phyloP scores from a whole-genome alignment of 768 basidiomycete genomes.

The Tephrocybe sp. region DNA sequence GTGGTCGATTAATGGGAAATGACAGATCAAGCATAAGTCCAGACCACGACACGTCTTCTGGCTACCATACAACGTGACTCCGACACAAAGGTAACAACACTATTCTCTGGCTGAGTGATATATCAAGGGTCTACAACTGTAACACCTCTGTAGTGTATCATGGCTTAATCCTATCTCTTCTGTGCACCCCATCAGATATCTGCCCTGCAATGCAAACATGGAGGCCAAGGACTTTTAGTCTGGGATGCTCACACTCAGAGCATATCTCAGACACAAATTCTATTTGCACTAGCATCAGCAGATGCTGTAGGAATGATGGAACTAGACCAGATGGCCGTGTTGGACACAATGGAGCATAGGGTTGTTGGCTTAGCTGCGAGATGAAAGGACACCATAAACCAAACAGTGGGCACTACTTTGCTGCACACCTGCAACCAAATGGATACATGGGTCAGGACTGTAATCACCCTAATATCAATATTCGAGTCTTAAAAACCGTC shows the following conservation, averaged over 20 bases:
- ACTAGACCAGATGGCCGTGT: conserved; percentile 29
- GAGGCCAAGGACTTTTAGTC: conserved; percentile 20
- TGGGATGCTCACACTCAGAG: conserved; percentile 22
- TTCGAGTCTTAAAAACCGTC: neutral
- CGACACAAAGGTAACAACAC: too few species aligned
- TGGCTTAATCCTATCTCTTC: conserved; percentile 6
- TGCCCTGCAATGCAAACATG: conserved; percentile 4
- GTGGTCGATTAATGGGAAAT: too few species aligned
- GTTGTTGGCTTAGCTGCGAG: conserved; percentile 29
- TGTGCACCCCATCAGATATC: conserved; percentile 1
- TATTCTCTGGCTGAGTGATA: too few species aligned
- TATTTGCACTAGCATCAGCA: conserved; percentile 14
- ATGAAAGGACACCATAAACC: conserved; percentile 25
- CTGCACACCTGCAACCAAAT: conserved; percentile 12
- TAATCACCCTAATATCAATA: conserved; percentile 11
- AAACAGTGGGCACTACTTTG: conserved; percentile 9
- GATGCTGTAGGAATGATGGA: conserved; percentile 14
- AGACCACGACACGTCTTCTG: too few species aligned
- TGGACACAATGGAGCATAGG: conserved; percentile 28
- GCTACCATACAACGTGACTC: too few species aligned
- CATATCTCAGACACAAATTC: conserved; percentile 1
- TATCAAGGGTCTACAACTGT: too few species aligned
- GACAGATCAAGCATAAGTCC: too few species aligned
- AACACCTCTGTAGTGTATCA: too few species aligned
- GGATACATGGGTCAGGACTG: conserved; percentile 13